phyloP scores from a whole-genome alignment of 768 basidiomycete species.

The Ephemerocybe angulata region DNA sequence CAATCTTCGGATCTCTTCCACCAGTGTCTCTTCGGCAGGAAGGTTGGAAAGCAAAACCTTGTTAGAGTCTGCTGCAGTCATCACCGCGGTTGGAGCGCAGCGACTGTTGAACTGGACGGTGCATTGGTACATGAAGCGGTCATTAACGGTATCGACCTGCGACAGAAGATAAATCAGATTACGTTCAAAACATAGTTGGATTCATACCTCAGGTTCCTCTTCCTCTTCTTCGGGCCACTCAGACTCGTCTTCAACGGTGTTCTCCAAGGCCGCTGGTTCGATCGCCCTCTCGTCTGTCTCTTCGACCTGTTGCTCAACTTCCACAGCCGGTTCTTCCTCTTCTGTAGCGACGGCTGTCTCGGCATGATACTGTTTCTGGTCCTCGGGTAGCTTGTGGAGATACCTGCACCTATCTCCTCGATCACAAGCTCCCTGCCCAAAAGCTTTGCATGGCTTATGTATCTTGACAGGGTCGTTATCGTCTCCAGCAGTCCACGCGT shows the following conservation, averaged over 20 bases:
- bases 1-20: conserved; percentile 31
- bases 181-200: background rate
- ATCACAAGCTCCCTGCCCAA: conserved; percentile 33
- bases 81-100: conserved; percentile 25
- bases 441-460: conserved; percentile 29
- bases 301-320: background rate
- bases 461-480: conserved; percentile 8
- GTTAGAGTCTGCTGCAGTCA: conserved; percentile 37
- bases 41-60: conserved; percentile 40
- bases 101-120: conserved; percentile 32
- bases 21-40: conserved; percentile 25
- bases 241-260: background rate
- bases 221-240: background rate
- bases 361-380: background rate
- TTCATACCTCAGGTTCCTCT: background rate
- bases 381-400: conserved; percentile 24
- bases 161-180: background rate
- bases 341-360: conserved; percentile 3
- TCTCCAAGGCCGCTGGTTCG: no score
- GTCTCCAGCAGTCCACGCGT: conserved; percentile 12
- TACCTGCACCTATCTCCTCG: conserved; percentile 27
- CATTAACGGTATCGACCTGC: conserved; percentile 17
- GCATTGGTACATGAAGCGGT: conserved; percentile 25
- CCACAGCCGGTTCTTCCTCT: background rate
- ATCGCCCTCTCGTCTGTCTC: no score